phyloP scores from a whole-genome alignment of 768 basidiomycete genomes.

The Lactarius pseudohatsudake region DNA sequence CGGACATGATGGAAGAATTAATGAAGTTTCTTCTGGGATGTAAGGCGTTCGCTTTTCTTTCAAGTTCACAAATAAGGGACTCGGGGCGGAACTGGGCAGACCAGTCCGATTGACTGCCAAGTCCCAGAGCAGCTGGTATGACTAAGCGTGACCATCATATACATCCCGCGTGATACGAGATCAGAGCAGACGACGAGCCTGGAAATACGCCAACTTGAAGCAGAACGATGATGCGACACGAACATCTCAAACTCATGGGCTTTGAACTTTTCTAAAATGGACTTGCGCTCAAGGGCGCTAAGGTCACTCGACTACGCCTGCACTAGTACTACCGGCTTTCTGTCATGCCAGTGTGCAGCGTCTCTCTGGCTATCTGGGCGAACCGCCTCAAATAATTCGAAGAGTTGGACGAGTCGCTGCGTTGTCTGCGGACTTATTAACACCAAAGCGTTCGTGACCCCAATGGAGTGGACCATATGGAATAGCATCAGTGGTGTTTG shows the following conservation, averaged over 20 bases:
- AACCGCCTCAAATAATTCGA: slow-evolving; percentile 75
- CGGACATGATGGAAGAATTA: slow-evolving; percentile 16
- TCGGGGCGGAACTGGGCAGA: no score
- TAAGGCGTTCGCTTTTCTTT: neutral
- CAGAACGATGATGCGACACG: slow-evolving; percentile 37
- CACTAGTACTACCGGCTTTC: slow-evolving; percentile 44
- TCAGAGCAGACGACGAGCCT: slow-evolving; percentile 96
- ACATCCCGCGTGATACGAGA: slow-evolving; percentile 90
- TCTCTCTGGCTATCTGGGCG: slow-evolving; percentile 29
- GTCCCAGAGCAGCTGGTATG: no score
- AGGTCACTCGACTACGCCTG: slow-evolving; percentile 89
- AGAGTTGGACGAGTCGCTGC: slow-evolving; percentile 71
- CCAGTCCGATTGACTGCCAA: no score
- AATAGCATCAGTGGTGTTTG: slow-evolving; percentile 89
- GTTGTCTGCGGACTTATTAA: slow-evolving; percentile 98
- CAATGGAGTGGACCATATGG: slow-evolving; percentile 67
- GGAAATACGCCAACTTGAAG: neutral
- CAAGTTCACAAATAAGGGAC: neutral
- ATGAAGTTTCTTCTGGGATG: neutral
- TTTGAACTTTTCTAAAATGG: slow-evolving; percentile 78
- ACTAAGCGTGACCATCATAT: no score
- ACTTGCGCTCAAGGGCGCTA: slow-evolving; percentile 65
- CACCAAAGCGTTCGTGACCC: slow-evolving; percentile 71
- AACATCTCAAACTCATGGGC: slow-evolving; percentile 81
- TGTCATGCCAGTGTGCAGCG: slow-evolving; percentile 28